phyloP scores from a whole-genome alignment of 768 basidiomycete species.

The Royoungia palumana region DNA sequence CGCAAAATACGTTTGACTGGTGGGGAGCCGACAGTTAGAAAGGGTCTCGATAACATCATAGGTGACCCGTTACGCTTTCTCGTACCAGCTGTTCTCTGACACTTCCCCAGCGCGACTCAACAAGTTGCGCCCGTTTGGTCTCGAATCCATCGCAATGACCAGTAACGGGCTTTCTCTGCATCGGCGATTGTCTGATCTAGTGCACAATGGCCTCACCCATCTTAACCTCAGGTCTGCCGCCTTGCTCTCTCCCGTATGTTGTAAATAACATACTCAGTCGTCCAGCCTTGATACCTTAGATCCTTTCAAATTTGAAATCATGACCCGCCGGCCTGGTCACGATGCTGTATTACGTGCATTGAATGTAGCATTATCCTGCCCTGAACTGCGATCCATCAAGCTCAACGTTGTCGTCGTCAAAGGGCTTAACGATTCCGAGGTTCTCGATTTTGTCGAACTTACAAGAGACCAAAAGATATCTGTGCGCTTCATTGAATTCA shows the following conservation, averaged over 20 bases:
- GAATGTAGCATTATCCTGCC: constrained; percentile 54
- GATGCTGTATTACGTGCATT: constrained; percentile 70
- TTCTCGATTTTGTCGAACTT: constrained; percentile 75
- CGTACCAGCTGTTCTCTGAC: constrained; percentile 5
- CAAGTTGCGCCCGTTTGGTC: constrained; percentile 54
- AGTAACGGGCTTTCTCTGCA: constrained; percentile 78
- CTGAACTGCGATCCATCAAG: constrained; percentile 61
- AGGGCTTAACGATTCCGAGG: constrained; percentile 78
- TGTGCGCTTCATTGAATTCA: constrained; percentile 89
- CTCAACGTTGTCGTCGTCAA: constrained; percentile 83
- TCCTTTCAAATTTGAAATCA: constrained; percentile 83
- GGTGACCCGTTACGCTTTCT: constrained; percentile 37
- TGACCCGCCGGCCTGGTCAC: constrained; percentile 77
- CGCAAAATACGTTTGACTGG: constrained; percentile 87
- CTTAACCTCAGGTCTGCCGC: constrained; percentile 56
- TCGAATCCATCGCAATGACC: constrained; percentile 81
- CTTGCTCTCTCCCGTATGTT: neutral
- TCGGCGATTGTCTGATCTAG: constrained; percentile 64
- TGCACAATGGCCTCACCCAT: constrained; percentile 74
- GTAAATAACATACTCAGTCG: constrained; percentile 2
- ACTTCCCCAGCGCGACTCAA: constrained; percentile 52
- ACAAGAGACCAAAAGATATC: constrained; percentile 61
- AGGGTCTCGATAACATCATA: constrained; percentile 67
- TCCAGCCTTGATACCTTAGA: constrained; percentile 79
- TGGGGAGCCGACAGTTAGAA: constrained; percentile 84